Evolutionary conservation across 495 filamentous ascomycete species (phyloP).

Genomic region (Podospora australis): DNA sequence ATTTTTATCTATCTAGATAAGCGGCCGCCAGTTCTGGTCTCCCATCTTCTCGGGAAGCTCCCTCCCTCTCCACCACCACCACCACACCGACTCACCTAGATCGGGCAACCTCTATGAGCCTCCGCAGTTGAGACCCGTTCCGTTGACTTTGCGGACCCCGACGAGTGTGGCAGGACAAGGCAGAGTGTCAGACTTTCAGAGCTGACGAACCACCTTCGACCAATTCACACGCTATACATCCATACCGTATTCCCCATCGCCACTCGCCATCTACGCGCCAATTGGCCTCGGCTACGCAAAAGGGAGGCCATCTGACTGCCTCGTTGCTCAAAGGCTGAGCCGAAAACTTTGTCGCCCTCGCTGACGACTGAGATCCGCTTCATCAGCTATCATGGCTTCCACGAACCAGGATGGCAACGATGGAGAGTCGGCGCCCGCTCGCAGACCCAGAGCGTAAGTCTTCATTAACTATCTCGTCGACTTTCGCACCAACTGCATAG

Average conservation of each 20-base stretch:
- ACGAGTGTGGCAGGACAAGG: constrained; percentile 16
- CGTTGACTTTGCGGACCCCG: neutral
- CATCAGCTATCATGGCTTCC: constrained; percentile 23
- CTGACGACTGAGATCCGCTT: constrained; percentile 14
- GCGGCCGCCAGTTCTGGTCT: neutral
- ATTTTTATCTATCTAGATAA: neutral
- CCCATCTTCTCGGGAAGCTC: too few relatives aligned
- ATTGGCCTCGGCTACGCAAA: too few relatives aligned
- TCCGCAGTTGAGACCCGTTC: constrained; percentile 1
- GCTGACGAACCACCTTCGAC: neutral
- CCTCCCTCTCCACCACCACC: too few relatives aligned
- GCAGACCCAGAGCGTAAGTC: constrained; percentile 28
- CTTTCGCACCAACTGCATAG: too few relatives aligned
- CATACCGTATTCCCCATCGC: constrained; percentile 3
- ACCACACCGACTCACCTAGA: neutral
- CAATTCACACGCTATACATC: neutral
- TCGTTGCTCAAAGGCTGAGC: constrained; percentile 5
- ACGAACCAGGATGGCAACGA: constrained; percentile 13
- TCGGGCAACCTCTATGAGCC: constrained; percentile 7
- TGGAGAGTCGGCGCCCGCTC: constrained; percentile 14
- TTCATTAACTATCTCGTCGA: neutral
- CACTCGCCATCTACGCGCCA: constrained; percentile 6
- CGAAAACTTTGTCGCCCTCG: constrained; percentile 14
- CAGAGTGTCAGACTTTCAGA: constrained; percentile 3
- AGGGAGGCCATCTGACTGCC: neutral